Conservation (phyloP, 139 green algal genomes). For the Chlorella sp. region DNA sequence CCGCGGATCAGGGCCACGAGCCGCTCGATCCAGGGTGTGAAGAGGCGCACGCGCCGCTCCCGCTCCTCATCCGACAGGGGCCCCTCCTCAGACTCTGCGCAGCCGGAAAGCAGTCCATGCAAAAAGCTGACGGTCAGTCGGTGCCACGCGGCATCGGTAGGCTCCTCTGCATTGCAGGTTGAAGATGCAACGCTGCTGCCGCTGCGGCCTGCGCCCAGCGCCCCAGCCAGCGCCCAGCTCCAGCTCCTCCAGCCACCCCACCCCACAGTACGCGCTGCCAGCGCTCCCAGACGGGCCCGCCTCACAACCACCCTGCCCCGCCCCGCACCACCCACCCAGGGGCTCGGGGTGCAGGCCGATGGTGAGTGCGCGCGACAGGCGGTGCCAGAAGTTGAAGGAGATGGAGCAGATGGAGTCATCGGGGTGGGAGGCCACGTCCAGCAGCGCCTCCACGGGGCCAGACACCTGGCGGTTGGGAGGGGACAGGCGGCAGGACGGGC, state of each 20-base stretch:
- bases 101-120: no score
- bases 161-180: no score
- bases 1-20: constrained; percentile 73
- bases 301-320: no score
- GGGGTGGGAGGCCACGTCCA: constrained; percentile 86
- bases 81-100: constrained; percentile 31
- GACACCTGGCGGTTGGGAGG: constrained; percentile 29
- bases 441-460: constrained; percentile 82
- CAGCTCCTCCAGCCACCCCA: background rate
- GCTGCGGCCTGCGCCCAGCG: no score
- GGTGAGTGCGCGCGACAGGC: constrained; percentile 59
- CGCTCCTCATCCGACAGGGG: constrained; percentile 39
- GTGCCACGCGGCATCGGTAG: no score
- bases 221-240: no score
- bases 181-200: no score
- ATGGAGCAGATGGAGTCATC: constrained; percentile 80
- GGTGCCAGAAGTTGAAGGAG: constrained; percentile 95
- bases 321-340: constrained; percentile 26
- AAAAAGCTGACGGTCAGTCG: no score
- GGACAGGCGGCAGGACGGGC: no score
- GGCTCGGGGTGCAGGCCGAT: constrained; percentile 37
- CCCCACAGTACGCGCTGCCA: background rate
- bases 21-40: constrained; percentile 74
- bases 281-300: background rate
- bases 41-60: constrained; percentile 56